Evolutionary conservation across 2,329 filamentous ascomycete genomes (phyloP), one percentile per base, ranked within the genome.

Genomic region (Colletotrichum musicola): DNA sequence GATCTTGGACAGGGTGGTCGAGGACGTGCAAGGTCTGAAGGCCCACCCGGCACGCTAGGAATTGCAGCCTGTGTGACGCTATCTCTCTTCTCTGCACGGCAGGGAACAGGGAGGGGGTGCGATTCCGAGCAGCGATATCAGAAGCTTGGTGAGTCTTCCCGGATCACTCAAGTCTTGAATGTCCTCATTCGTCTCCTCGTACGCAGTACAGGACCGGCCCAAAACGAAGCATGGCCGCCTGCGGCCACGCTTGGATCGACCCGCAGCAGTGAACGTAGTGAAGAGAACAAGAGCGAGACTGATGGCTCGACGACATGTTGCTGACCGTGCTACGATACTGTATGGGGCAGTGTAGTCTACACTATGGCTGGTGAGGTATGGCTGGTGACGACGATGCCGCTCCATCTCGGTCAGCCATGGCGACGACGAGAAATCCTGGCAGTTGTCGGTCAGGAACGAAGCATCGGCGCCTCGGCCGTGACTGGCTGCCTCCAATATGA

Each of bases 1-100:
- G 30, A 30, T 9, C 22, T 14, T 20, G 35, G 18, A 20, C 63
- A 58, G 51, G 67, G 62, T 42, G 44, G 25, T 58, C 46, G 42
- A 60, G 30, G 30, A 35, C 27, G 50, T 51, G 56, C 57, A 22
- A 65, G 47, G 57, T n/a, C 40, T 14, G n/a, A 14, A 40, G n/a
- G 54, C 57, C 67, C 67, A 68, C 64, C 53, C 64, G 67, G 67
- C 40, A 69, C 67, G 67, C 67, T 63, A 69, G 63, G 57, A 69
- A 67, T 55, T 30, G 57, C 27, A 55, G 67, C 67, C 67, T 69
- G 57, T 68, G 61, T 71, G 62, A 66, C 69, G 62, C 69, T 71
- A 66, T 66, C 66, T 71, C 58, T 50, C 35, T 35, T 35, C 30
- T 56, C 42, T 65, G 55, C 38, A 51, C 54, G 60, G 69, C 66